Evolutionary conservation across 106 monocot species (phyloP).

Genomic region (Dendrobium nobile): DNA sequence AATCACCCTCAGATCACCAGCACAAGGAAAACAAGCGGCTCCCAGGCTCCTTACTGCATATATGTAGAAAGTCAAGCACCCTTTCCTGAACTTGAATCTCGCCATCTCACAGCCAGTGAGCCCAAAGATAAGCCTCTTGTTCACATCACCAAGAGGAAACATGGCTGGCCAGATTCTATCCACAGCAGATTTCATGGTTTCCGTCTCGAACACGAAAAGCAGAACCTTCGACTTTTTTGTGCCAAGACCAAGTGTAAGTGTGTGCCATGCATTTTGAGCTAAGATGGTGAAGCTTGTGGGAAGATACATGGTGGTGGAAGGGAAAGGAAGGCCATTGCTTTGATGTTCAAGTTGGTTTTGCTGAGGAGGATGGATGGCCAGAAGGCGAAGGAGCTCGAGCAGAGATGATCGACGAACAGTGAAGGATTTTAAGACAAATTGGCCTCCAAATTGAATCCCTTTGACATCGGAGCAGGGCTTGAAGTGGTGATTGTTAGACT

Average conservation of each 20-base stretch:
- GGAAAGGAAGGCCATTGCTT: background rate
- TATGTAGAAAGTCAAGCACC: conserved; percentile 42
- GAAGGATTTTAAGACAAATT: conserved; percentile 36
- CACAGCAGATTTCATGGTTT: conserved; percentile 20
- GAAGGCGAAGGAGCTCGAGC: conserved; percentile 14
- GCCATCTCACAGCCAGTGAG: conserved; percentile 42
- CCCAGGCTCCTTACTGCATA: conserved; percentile 27
- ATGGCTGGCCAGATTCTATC: conserved; percentile 23
- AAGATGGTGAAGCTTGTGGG: conserved; percentile 30
- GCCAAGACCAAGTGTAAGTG: conserved; percentile 44
- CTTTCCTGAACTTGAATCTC: conserved; percentile 43
- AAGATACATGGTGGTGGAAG: conserved; percentile 26
- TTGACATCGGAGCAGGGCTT: conserved; percentile 39
- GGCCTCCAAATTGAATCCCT: conserved; percentile 31
- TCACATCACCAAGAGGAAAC: conserved; percentile 16
- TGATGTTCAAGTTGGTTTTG: background rate
- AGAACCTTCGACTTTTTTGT: conserved; percentile 40
- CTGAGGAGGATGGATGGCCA: background rate
- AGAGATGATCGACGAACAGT: conserved; percentile 25
- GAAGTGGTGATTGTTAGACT: conserved; percentile 16
- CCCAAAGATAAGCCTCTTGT: conserved; percentile 16
- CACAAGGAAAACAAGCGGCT: conserved; percentile 14
- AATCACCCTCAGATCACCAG: conserved; percentile 20
- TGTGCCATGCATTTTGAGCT: conserved; percentile 36
- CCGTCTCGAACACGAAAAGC: conserved; percentile 40